A percentile compares a stretch with the other conserved stretches of the same genome.
phyloP scores from a whole-genome alignment of 208 protist species.

The Trypanosoma caninum region DNA sequence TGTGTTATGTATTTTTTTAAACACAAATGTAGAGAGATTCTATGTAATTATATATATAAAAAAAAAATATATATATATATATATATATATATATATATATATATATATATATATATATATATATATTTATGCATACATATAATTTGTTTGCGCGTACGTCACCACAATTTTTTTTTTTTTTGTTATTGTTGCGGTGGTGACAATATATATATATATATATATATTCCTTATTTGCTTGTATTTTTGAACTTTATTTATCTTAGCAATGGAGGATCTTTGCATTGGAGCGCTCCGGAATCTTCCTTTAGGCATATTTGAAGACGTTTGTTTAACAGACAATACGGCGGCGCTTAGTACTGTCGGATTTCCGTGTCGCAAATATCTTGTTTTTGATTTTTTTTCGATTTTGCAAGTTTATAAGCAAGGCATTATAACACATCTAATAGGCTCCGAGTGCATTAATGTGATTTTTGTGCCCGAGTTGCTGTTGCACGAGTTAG shows the following conservation, averaged over 20 bases:
- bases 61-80: neutral
- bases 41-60: neutral
- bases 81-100: neutral
- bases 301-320: constrained; percentile 6
- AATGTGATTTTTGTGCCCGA: constrained; percentile 14
- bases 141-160: too few relatives aligned
- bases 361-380: neutral
- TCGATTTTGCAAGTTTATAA: constrained; percentile 17
- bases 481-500: constrained; percentile 15
- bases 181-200: too few relatives aligned
- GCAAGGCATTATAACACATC: constrained; percentile 5
- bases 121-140: neutral
- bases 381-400: constrained; percentile 18
- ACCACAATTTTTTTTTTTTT: too few relatives aligned
- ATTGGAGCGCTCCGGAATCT: constrained; percentile 12
- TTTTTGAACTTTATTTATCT: too few relatives aligned
- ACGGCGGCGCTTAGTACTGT: neutral
- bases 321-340: neutral
- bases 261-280: neutral
- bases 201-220: too few relatives aligned
- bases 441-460: constrained; percentile 3
- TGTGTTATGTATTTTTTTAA: too few relatives aligned
- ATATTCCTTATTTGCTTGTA: too few relatives aligned
- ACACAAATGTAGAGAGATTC: neutral
- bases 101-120: neutral